Percentiles rank a stretch among this genome's conserved stretches.
phyloP scores from a whole-genome alignment of 2,329 filamentous ascomycete species.

The Ascochyta pisi region DNA sequence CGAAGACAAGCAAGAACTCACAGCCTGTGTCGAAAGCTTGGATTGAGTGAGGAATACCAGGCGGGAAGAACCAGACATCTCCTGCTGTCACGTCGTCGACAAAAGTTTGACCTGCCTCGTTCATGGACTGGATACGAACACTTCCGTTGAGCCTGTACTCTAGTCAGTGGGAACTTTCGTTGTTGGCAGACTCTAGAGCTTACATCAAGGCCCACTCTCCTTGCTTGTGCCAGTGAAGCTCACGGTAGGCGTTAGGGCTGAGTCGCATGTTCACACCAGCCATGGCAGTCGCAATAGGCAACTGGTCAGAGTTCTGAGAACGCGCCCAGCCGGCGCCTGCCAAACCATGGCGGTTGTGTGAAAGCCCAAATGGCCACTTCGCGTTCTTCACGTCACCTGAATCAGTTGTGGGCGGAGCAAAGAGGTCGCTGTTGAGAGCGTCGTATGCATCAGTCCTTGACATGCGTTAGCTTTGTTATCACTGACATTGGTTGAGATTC shows the following conservation, averaged over 20 bases:
- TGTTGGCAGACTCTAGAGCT: neutral
- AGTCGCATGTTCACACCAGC: conserved; percentile 54
- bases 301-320: conserved; percentile 49
- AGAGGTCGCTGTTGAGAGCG: conserved; percentile 50
- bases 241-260: conserved; percentile 61
- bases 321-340: conserved; percentile 51
- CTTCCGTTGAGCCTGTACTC: conserved; percentile 54
- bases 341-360: conserved; percentile 51
- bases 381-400: conserved; percentile 49
- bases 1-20: conserved; percentile 64
- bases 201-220: conserved; percentile 59
- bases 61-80: conserved; percentile 48
- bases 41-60: conserved; percentile 53
- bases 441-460: conserved; percentile 37
- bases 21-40: conserved; percentile 62
- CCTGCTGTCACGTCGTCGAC: conserved; percentile 51
- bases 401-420: conserved; percentile 50
- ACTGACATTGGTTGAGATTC: neutral
- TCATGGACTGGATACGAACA: conserved; percentile 59
- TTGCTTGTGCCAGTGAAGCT: conserved; percentile 68
- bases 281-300: conserved; percentile 52
- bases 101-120: conserved; percentile 58
- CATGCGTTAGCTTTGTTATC: neutral
- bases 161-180: neutral
- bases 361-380: conserved; percentile 53